Evolutionary conservation across 1,139 yeast species (phyloP).

Genomic region (Blastobotrys malaysiensis): DNA sequence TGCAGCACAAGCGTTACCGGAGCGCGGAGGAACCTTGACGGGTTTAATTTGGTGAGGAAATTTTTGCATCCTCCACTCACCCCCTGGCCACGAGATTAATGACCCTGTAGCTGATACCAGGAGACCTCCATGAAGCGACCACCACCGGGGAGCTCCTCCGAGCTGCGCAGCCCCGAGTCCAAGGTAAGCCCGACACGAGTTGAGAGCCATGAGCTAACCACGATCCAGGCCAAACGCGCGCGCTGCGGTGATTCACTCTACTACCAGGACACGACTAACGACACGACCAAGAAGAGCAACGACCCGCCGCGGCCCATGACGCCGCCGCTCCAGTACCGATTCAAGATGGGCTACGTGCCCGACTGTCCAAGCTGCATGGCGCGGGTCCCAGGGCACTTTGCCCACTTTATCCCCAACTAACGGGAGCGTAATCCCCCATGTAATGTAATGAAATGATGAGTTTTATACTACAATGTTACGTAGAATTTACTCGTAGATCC

Average conservation of each 20-base stretch:
- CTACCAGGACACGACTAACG: not conserved
- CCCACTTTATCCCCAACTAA: conserved; percentile 14
- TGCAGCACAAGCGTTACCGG: too few relatives aligned
- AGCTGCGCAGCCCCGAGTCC: not conserved
- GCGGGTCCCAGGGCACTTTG: conserved; percentile 23
- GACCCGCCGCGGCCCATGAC: not conserved
- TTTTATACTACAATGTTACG: too few relatives aligned
- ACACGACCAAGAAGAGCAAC: not conserved
- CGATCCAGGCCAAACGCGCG: not conserved
- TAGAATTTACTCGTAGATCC: conserved; percentile 94
- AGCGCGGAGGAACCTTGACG: too few relatives aligned
- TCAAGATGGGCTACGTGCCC: conserved; percentile 20
- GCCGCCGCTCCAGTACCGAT: conserved; percentile 1
- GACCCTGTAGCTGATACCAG: too few relatives aligned
- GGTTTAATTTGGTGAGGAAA: too few relatives aligned
- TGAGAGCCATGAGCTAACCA: not conserved
- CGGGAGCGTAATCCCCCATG: too few relatives aligned
- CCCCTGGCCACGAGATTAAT: not conserved
- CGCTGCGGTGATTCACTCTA: not conserved
- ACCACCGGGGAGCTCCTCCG: not conserved
- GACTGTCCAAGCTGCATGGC: conserved; percentile 18
- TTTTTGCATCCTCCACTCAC: not conserved
- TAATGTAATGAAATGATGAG: too few relatives aligned
- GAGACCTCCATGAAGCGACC: not conserved
- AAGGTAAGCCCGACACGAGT: not conserved